Evolutionary conservation across 176 grass and related monocot genomes (phyloP), one percentile per base, ranked within the genome.

Genomic region (Oryza australiensis): DNA sequence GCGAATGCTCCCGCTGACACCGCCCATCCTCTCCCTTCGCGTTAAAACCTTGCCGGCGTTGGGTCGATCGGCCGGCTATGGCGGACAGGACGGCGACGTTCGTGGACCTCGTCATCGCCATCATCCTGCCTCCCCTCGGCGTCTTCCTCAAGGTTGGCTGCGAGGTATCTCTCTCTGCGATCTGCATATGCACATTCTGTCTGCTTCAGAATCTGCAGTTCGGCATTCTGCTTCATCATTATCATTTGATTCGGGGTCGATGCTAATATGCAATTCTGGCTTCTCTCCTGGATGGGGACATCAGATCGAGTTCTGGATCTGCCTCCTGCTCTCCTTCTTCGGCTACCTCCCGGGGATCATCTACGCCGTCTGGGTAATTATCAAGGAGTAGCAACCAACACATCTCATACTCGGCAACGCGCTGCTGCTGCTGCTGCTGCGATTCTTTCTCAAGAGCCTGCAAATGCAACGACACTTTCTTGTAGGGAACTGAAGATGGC

Each of bases 81-180:
- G 20, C 77, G 12, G 84, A 90, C 27, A 77, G 18, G 28, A n/a
- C 48, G 69, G 68, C 51, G n/a, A 79, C 26, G 23, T 30, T 81
- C 3, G 4, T 90, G 30, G 45, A 62, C 10, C 23, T 90, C 67
- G n/a, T 86, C 79, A 35, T 90, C 32, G 83, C 83, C 83, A 79
- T 90, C 73, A 62, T 90, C 84, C 45, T 86, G n/a, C 84, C 88
- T 46, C 83, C 84, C 12, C 84, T 90, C 46, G 84, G 88, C 72
- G 88, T 86, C 79, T 83, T 90, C 88, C 62, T 86, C 79, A 86
- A 79, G 48, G 77, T 68, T 60, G 88, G 88, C 48, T 22, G 45
- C 46, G 13, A 79, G 88, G 83, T 86, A 59, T 7, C 18, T n/a
- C n/a, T n/a, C n/a, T n/a, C n/a, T n/a, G 46, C 46, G 5, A 5